Percentiles rank a stretch among this genome's conserved stretches.
phyloP scores from a whole-genome alignment of 2,329 filamentous ascomycete genomes.

The Aquanectria penicillioides region DNA sequence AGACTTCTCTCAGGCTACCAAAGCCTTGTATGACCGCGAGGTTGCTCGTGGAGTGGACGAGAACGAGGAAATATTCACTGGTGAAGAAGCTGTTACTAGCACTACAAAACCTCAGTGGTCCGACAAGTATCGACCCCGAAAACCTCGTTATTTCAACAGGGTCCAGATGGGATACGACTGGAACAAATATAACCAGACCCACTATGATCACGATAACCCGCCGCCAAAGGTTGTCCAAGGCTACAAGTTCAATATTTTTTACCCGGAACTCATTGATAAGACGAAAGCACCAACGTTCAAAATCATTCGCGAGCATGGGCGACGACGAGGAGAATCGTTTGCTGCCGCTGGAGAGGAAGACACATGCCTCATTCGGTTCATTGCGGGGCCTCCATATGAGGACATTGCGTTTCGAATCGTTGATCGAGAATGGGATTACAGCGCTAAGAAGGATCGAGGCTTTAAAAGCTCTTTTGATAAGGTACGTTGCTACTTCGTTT shows the following conservation, averaged over 20 bases:
- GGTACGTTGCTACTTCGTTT: conserved; percentile 62
- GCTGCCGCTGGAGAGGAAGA: conserved; percentile 95
- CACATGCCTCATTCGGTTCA: conserved; percentile 95
- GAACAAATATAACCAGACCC: conserved; percentile 99
- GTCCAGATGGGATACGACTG: conserved; percentile 99
- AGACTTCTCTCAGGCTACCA: conserved; percentile 87
- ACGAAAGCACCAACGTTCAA: conserved; percentile 94
- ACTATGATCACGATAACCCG: conserved; percentile 98
- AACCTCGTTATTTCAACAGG: conserved; percentile 96
- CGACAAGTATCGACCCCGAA: conserved; percentile 85
- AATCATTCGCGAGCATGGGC: conserved; percentile 92
- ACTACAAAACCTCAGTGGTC: conserved; percentile 79
- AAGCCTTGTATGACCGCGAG: conserved; percentile 90
- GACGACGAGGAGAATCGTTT: conserved; percentile 89
- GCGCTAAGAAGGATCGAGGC: conserved; percentile 90
- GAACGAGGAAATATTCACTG: conserved; percentile 94
- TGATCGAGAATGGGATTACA: conserved; percentile 99
- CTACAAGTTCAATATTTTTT: conserved; percentile 99
- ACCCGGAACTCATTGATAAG: conserved; percentile 96
- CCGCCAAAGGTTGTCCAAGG: conserved; percentile 98
- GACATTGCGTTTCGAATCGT: conserved; percentile 98
- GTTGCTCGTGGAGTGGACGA: conserved; percentile 90
- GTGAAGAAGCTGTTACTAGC: conserved; percentile 79
- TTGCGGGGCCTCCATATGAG: conserved; percentile 94
- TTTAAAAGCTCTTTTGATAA: conserved; percentile 98